phyloP scores from a whole-genome alignment of 495 filamentous ascomycete genomes.

The Podospora pseudopauciseta region DNA sequence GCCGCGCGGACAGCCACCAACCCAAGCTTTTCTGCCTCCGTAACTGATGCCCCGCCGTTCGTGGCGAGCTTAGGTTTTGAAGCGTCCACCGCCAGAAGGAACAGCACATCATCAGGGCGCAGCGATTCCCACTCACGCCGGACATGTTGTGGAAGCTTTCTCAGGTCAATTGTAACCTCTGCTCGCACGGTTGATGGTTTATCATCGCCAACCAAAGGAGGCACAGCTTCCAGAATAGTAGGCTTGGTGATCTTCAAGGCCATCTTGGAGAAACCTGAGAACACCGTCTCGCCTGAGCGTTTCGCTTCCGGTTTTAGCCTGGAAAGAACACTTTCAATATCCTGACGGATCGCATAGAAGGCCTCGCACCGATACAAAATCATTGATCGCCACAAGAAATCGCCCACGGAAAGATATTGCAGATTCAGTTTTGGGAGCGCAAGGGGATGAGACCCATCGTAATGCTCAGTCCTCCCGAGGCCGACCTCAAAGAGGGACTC shows the following conservation, averaged over 20 bases:
- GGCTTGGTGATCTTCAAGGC: constrained; percentile 81
- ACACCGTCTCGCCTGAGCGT: constrained; percentile 61
- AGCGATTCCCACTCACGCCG: constrained; percentile 89
- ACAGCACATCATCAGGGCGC: constrained; percentile 85
- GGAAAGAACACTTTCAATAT: constrained; percentile 78
- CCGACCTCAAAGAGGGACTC: constrained; percentile 76
- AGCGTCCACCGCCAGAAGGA: constrained; percentile 70
- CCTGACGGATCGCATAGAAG: constrained; percentile 89
- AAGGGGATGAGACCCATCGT: constrained; percentile 83
- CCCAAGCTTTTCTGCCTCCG: constrained; percentile 57
- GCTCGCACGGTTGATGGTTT: constrained; percentile 82
- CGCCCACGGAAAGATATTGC: constrained; percentile 90
- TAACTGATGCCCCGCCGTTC: constrained; percentile 50
- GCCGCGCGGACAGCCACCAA: constrained; percentile 74
- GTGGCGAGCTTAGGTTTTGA: constrained; percentile 49
- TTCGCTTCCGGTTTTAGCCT: constrained; percentile 68
- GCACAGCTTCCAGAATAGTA: constrained; percentile 81
- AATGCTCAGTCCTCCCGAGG: constrained; percentile 80
- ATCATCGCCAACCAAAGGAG: constrained; percentile 77
- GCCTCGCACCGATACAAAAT: constrained; percentile 85
- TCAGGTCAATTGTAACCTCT: constrained; percentile 86
- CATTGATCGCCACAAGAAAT: constrained; percentile 93
- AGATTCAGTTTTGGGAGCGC: constrained; percentile 93
- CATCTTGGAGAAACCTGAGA: constrained; percentile 88
- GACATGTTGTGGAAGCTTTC: constrained; percentile 66